These are phyloP conservation scores for Suillus brevipes DNA, from an alignment of 768 basidiomycete species.

Conservation along the genomic window DNA sequence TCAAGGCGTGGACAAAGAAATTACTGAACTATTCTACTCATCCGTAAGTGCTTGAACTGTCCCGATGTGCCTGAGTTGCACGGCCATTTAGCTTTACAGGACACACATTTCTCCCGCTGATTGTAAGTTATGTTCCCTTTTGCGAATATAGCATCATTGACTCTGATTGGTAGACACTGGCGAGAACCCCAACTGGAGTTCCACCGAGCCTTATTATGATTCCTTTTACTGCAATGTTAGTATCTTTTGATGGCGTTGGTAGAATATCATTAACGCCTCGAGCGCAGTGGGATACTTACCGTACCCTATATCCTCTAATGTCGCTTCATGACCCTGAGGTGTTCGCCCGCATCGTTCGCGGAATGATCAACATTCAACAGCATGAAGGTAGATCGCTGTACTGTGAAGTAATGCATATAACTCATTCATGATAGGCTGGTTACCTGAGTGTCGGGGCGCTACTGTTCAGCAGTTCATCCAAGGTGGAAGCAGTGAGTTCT, in stretches of 20 bases:
- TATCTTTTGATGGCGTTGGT: neutral
- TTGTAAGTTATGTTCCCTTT: conserved; percentile 40
- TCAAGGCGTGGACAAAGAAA: conserved; percentile 47
- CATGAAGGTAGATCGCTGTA: conserved; percentile 49
- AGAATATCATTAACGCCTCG: neutral
- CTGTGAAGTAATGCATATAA: neutral
- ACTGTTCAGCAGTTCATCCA: conserved; percentile 54
- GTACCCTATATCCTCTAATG: conserved; percentile 62
- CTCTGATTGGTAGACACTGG: conserved; percentile 47
- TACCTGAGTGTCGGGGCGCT: conserved; percentile 64
- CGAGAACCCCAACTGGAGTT: conserved; percentile 65
- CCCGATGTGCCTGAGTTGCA: neutral
- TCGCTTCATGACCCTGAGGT: conserved; percentile 61
- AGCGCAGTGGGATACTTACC: conserved; percentile 62
- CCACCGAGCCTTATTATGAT: conserved; percentile 65
- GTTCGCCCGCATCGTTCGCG: conserved; percentile 60
- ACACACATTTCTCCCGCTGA: conserved; percentile 66
- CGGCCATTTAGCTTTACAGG: conserved; percentile 46
- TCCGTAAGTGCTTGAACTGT: conserved; percentile 36
- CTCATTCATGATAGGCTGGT: conserved; percentile 48
- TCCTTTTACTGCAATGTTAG: conserved; percentile 70
- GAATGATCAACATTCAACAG: conserved; percentile 66
- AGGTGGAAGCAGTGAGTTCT: conserved; percentile 58
- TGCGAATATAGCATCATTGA: neutral
- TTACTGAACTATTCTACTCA: conserved; percentile 57